Percentiles rank a stretch among this genome's conserved stretches.
phyloP scores from a whole-genome alignment of 805 yeast genomes.

The Grigorovia transvaalensis region DNA sequence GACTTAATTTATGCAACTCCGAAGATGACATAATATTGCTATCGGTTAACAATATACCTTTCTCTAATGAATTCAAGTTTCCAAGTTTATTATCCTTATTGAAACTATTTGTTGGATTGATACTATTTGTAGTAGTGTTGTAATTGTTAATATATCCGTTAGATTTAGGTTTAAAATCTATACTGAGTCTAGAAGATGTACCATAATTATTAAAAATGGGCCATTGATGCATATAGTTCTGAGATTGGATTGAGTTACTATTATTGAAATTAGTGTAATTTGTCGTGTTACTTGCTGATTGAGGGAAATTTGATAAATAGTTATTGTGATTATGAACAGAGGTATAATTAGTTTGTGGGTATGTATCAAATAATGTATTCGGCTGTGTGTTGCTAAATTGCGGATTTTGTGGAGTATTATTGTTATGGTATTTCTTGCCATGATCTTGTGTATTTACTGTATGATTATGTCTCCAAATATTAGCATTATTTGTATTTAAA shows the following conservation, averaged over 20 bases:
- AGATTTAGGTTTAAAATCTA: neutral
- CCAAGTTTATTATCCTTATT: neutral
- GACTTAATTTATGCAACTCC: conserved; percentile 41
- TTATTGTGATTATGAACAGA: neutral
- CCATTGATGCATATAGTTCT: neutral
- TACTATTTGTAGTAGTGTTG: neutral
- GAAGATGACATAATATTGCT: conserved; percentile 50
- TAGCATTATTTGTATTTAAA: neutral
- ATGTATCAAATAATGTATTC: neutral
- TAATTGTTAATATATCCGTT: conserved; percentile 2
- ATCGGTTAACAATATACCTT: conserved; percentile 16
- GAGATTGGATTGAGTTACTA: neutral
- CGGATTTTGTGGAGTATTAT: neutral
- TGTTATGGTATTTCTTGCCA: neutral
- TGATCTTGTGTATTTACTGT: neutral
- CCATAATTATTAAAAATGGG: neutral
- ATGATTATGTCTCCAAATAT: neutral
- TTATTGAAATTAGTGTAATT: neutral
- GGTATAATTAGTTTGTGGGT: neutral
- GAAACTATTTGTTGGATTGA: neutral
- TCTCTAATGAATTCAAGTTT: neutral
- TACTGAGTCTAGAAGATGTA: neutral
- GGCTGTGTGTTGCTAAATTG: neutral
- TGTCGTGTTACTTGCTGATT: neutral
- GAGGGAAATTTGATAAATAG: neutral